A percentile compares a stretch with the other conserved stretches of the same genome.
phyloP scores from a whole-genome alignment of 345 rosid species.

The Euphorbia pulcherrima region DNA sequence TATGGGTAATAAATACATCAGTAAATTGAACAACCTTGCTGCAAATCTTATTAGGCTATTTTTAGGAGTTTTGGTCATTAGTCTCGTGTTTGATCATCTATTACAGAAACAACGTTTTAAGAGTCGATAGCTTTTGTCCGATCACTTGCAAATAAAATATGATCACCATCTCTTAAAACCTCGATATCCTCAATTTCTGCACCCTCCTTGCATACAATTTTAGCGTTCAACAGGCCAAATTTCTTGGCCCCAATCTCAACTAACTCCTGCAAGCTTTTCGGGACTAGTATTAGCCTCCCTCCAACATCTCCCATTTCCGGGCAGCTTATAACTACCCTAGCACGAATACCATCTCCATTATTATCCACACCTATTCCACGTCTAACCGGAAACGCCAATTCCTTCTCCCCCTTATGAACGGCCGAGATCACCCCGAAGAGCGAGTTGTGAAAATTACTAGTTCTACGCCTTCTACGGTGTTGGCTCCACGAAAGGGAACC shows the following conservation, averaged over 20 bases:
- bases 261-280: slow-evolving; percentile 53
- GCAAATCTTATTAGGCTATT: too few species aligned
- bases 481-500: slow-evolving; percentile 40
- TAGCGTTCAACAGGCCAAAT: slow-evolving; percentile 45
- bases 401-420: slow-evolving; percentile 44
- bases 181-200: slow-evolving; percentile 70
- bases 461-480: slow-evolving; percentile 51
- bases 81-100: slow-evolving; percentile 17
- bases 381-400: slow-evolving; percentile 24
- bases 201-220: slow-evolving; percentile 45
- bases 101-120: slow-evolving; percentile 14
- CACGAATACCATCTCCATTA: slow-evolving; percentile 15
- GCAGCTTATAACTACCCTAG: slow-evolving; percentile 67
- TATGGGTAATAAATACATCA: too few species aligned
- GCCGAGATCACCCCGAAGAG: slow-evolving; percentile 69
- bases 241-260: slow-evolving; percentile 55
- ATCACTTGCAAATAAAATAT: slow-evolving; percentile 47
- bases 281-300: slow-evolving; percentile 63
- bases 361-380: slow-evolving; percentile 10
- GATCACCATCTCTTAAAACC: slow-evolving; percentile 80
- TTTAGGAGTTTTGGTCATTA: background rate
- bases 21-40: too few species aligned
- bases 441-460: slow-evolving; percentile 60
- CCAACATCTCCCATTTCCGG: slow-evolving; percentile 43
- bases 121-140: background rate